These are phyloP conservation scores for Lepidium africanum DNA, from an alignment of 345 rosid species.

Conservation along the genomic window DNA sequence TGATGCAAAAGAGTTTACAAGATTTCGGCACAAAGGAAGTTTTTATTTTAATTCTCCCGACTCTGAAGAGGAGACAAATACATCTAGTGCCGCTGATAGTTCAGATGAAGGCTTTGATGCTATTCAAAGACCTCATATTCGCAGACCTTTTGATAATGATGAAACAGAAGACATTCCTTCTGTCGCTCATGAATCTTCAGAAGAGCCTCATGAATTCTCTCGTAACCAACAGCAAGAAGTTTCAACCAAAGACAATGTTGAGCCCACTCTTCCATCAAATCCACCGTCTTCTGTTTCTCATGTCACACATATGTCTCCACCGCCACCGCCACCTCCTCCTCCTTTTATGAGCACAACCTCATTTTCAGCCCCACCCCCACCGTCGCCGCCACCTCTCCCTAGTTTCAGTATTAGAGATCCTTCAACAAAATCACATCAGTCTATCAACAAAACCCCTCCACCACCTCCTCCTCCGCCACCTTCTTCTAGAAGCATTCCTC, in stretches of 20 bases:
- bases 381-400: slow-evolving; percentile 27
- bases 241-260: slow-evolving; percentile 24
- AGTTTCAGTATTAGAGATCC: slow-evolving; percentile 19
- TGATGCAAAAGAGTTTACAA: slow-evolving; percentile 78
- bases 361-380: slow-evolving; percentile 11
- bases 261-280: slow-evolving; percentile 24
- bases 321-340: slow-evolving; percentile 31
- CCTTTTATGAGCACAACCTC: slow-evolving; percentile 4
- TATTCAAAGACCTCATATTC: slow-evolving; percentile 34
- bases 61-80: slow-evolving; percentile 89
- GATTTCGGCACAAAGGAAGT: slow-evolving; percentile 59
- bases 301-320: slow-evolving; percentile 28
- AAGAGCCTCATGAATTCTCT: slow-evolving; percentile 32
- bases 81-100: slow-evolving; percentile 91
- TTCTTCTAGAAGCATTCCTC: slow-evolving; percentile 21
- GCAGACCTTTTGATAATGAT: slow-evolving; percentile 36
- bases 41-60: slow-evolving; percentile 61
- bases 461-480: slow-evolving; percentile 21
- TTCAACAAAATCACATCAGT: slow-evolving; percentile 22
- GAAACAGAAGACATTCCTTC: slow-evolving; percentile 30
- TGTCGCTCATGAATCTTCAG: slow-evolving; percentile 30
- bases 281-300: slow-evolving; percentile 15
- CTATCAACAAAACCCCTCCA: slow-evolving; percentile 11
- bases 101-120: slow-evolving; percentile 83
- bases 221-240: slow-evolving; percentile 25